Evolutionary conservation across 2,329 filamentous ascomycete genomes (phyloP).

Genomic region (Fusarium citri): DNA sequence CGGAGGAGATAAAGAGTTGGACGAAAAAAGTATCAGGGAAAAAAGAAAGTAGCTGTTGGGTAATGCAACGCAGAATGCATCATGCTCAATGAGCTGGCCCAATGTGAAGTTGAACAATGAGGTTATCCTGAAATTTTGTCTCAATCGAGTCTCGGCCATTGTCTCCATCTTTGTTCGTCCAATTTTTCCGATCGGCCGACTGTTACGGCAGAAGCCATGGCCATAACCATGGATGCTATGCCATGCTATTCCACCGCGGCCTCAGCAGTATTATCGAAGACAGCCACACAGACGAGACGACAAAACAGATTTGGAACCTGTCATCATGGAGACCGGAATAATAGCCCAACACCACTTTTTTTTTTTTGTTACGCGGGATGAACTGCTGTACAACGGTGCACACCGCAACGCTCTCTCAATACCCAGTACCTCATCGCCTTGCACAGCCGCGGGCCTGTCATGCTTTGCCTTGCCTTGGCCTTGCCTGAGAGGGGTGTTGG

Average conservation of each 20-base stretch:
- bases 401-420: constrained; percentile 37
- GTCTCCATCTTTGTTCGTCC: constrained; percentile 18
- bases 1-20: constrained; percentile 1
- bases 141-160: constrained; percentile 22
- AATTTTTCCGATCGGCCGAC: constrained; percentile 11
- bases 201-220: constrained; percentile 17
- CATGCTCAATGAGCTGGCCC: constrained; percentile 33
- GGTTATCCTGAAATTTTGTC: constrained; percentile 30
- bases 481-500: constrained; percentile 37
- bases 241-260: constrained; percentile 32
- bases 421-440: constrained; percentile 33
- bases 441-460: constrained; percentile 38
- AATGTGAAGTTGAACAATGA: constrained; percentile 23
- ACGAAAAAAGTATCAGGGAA: constrained; percentile 10
- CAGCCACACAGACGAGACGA: constrained; percentile 6
- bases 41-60: constrained; percentile 27
- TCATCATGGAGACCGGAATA: constrained; percentile 31
- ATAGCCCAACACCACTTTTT: constrained; percentile 18
- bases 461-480: constrained; percentile 25
- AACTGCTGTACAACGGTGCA: constrained; percentile 34
- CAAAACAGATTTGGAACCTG: constrained; percentile 40
- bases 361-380: constrained; percentile 22
- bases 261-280: constrained; percentile 33
- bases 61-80: constrained; percentile 27
- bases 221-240: constrained; percentile 7